Conservation (phyloP, 2,329 filamentous ascomycete species). For the Thermoascus crustaceus region DNA sequence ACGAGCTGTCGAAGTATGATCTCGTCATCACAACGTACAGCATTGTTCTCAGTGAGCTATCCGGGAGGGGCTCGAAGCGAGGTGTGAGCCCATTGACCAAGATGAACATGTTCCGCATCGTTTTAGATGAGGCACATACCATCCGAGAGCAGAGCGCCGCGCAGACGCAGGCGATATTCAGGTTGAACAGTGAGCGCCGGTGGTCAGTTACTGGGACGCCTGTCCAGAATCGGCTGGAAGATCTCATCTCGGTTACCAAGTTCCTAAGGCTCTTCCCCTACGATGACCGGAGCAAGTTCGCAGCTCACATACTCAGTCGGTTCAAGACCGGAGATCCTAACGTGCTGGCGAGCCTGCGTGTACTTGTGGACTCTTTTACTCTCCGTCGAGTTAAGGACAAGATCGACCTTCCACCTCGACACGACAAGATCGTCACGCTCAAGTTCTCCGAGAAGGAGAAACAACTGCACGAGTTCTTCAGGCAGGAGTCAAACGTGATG, state of each 20-base stretch:
- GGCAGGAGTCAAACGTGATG: constrained; percentile 69
- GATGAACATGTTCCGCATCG: constrained; percentile 86
- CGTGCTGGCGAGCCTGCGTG: constrained; percentile 69
- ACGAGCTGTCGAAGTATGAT: constrained; percentile 64
- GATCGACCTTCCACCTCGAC: constrained; percentile 68
- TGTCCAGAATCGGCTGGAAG: constrained; percentile 87
- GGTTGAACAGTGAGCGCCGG: constrained; percentile 67
- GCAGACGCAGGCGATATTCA: constrained; percentile 77
- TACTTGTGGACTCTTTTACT: constrained; percentile 91
- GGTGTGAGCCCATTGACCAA: constrained; percentile 58
- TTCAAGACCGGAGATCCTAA: constrained; percentile 82
- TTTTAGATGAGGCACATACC: constrained; percentile 89
- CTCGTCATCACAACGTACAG: constrained; percentile 90
- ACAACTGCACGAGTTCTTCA: constrained; percentile 74
- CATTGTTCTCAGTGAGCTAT: constrained; percentile 72
- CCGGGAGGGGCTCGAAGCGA: constrained; percentile 54
- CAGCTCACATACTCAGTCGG: constrained; percentile 69
- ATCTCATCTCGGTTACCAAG: constrained; percentile 75
- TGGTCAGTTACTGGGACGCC: constrained; percentile 98
- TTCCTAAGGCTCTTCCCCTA: constrained; percentile 83
- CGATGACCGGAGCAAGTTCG: constrained; percentile 66
- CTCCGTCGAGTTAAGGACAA: constrained; percentile 85
- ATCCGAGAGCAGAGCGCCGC: constrained; percentile 78
- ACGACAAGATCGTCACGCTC: constrained; percentile 65
- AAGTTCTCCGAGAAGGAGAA: constrained; percentile 69